Evolutionary conservation across 306 rosid genomes (phyloP).

Genomic region (peach (Prunus persica)): Prunus_persica_NCBIv2 NC_034011.1:15681001-15681500

Average conservation of each 20-base stretch:
- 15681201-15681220: constrained; percentile 68
- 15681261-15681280: constrained; percentile 88
- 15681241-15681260: constrained; percentile 62
- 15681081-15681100: constrained; percentile 58
- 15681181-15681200: constrained; percentile 59
- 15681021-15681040: constrained; percentile 87
- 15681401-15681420: constrained; percentile 45
- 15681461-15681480: constrained; percentile 94
- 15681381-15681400: constrained; percentile 69
- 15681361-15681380: constrained; percentile 73
- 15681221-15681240: constrained; percentile 67
- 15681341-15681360: constrained; percentile 74
- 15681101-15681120: constrained; percentile 80
- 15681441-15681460: constrained; percentile 85
- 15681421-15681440: constrained; percentile 74
- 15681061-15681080: constrained; percentile 53
- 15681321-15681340: constrained; percentile 68
- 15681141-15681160: constrained; percentile 77
- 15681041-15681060: constrained; percentile 70
- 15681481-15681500: constrained; percentile 87
- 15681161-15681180: constrained; percentile 63
- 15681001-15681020: constrained; percentile 85
- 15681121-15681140: constrained; percentile 85
- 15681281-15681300: constrained; percentile 68
- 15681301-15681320: constrained; percentile 56